Evolutionary conservation across 2,329 filamentous ascomycete species (phyloP), one percentile per base, ranked within the genome.

Genomic region (Penicillium sp.): DNA sequence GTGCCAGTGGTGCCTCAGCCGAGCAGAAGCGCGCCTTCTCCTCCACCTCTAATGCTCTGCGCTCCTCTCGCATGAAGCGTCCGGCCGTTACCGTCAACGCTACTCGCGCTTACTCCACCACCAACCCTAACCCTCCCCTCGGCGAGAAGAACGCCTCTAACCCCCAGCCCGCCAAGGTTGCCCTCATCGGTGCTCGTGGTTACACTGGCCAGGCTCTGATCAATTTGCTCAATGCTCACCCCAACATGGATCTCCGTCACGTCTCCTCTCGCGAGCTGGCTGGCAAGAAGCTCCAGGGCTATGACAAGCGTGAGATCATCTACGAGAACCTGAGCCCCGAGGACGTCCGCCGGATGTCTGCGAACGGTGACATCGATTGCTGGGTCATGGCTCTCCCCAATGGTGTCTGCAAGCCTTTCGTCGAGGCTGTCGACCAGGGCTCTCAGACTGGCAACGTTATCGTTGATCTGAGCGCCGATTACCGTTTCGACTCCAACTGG

Each of bases 331-430:
- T 98, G 48, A 88, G 86, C 58, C 86, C 92, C 6, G 94, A 98
- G 67, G 94, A 98, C 68, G 89, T 97, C 13, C 87, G 88, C 65
- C 85, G 88, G 60, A 92, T 98, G 86, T 91, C 95, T 64, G 88
- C 90, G 75, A 87, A 89, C 35, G 90, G 91, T 55, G 87, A 93
- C 71, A 88, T 98, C 53, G 94, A 98, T 80, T 95, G 91, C 80
- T 98, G 93, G 93, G 91, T 98, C 48, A 95, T 98, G 91, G 95
- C 95, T 38, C 87, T 98, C 33, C 95, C 94, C 48, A 99, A 98
- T 73, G 91, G 92, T 63, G 92, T 97, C 53, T 97, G 92, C 86
- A 91, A 93, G 80, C 93, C 95, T 0, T 99, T 90, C 69, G 90
- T 98, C 10, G 92, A 98, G 65, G 94, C 94, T 7, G 86, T 98